phyloP scores from a whole-genome alignment of 2,329 filamentous ascomycete genomes.

The Aureobasidium sp. region DNA sequence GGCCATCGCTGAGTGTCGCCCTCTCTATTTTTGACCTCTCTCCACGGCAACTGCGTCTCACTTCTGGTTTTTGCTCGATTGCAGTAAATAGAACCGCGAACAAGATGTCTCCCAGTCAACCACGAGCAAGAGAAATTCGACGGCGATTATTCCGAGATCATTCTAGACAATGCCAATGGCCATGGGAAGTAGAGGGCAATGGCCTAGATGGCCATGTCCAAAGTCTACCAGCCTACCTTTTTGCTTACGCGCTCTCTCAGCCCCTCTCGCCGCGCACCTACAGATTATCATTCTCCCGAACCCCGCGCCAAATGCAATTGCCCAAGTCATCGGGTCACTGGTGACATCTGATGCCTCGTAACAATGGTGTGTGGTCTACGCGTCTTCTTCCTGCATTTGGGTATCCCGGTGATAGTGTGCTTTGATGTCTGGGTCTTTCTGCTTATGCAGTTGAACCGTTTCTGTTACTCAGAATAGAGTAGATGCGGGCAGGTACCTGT shows the following conservation, averaged over 20 bases:
- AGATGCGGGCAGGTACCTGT: background rate
- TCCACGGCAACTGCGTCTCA: background rate
- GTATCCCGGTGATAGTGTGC: background rate
- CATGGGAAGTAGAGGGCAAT: background rate
- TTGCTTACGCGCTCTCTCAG: background rate
- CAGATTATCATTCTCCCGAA: background rate
- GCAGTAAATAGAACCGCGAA: background rate
- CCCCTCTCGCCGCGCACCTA: background rate
- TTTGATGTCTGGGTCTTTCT: background rate
- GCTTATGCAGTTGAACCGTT: background rate
- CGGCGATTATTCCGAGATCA: background rate
- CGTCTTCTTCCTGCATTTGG: background rate
- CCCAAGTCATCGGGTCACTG: background rate
- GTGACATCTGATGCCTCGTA: background rate
- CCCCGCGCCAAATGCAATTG: background rate
- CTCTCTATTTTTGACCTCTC: slow-evolving; percentile 1
- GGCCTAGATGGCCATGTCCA: background rate
- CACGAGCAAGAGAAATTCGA: background rate
- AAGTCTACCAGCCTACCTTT: background rate
- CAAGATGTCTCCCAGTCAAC: background rate
- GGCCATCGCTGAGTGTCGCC: background rate
- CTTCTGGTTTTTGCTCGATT: background rate
- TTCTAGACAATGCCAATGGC: background rate
- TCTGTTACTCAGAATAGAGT: background rate
- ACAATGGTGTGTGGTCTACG: background rate